phyloP scores from a whole-genome alignment of 306 rosid species.

The Castanea crenata region DNA sequence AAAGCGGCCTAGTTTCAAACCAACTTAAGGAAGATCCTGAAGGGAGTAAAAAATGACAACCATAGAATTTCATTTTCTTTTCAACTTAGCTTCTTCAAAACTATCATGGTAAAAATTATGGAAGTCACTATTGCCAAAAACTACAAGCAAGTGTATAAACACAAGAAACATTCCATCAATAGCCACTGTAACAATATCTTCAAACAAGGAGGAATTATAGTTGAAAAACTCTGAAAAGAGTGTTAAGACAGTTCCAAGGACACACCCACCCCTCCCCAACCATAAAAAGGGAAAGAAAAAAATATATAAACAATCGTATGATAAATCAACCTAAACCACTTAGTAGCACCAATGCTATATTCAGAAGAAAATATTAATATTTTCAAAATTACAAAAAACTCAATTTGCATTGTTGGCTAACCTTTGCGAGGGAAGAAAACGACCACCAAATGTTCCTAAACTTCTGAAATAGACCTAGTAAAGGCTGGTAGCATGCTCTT shows the following conservation, averaged over 20 bases:
- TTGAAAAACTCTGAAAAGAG: background rate
- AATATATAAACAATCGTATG: background rate
- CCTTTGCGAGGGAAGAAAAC: conserved; percentile 61
- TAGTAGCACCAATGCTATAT: background rate
- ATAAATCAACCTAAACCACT: background rate
- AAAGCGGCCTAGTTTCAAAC: background rate
- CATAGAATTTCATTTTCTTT: background rate
- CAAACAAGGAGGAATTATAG: background rate
- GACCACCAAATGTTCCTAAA: conserved; percentile 42
- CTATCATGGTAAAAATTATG: background rate
- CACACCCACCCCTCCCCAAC: background rate
- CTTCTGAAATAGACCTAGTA: conserved; percentile 41
- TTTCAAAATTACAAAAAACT: background rate
- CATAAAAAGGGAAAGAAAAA: background rate
- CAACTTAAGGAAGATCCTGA: background rate
- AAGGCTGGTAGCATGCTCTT: conserved; percentile 42
- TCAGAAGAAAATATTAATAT: background rate
- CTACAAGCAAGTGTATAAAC: background rate
- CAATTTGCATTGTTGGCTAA: conserved; percentile 20
- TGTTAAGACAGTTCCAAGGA: background rate
- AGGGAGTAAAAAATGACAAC: background rate
- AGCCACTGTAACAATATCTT: background rate
- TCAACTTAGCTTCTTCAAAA: background rate
- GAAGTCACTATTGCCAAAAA: background rate
- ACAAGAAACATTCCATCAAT: background rate